Conservation (phyloP, 331 rosid genomes). For the Pyracantha coccinea region DNA sequence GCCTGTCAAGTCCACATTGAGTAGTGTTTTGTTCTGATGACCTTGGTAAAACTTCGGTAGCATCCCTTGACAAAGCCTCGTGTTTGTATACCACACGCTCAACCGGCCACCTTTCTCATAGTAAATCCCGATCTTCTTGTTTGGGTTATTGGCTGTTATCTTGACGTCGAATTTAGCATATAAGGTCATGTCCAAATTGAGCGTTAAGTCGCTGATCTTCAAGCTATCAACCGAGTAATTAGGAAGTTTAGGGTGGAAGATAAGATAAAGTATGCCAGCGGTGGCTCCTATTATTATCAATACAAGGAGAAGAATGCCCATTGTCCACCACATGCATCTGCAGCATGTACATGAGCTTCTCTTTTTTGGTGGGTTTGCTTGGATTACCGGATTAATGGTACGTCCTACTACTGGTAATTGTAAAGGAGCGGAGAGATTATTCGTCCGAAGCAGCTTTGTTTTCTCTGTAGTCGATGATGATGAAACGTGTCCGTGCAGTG, state of each 20-base stretch:
- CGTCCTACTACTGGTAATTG: background rate
- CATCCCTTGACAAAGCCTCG: slow-evolving; percentile 63
- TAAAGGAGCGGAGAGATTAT: background rate
- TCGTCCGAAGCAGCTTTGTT: background rate
- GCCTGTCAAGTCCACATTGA: slow-evolving; percentile 61
- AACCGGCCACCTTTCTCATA: slow-evolving; percentile 62
- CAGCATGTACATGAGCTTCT: slow-evolving; percentile 31
- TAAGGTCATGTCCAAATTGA: slow-evolving; percentile 57
- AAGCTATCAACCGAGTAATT: slow-evolving; percentile 61
- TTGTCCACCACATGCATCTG: slow-evolving; percentile 60
- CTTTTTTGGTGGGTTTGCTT: slow-evolving; percentile 1
- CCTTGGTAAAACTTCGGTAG: slow-evolving; percentile 83
- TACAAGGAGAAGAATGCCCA: slow-evolving; percentile 36
- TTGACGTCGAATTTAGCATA: slow-evolving; percentile 67
- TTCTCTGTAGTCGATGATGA: background rate
- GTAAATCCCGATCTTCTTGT: slow-evolving; percentile 70
- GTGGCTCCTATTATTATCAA: slow-evolving; percentile 44
- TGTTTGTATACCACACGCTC: slow-evolving; percentile 62
- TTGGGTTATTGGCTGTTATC: slow-evolving; percentile 74
- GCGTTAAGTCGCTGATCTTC: slow-evolving; percentile 50
- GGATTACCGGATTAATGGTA: background rate
- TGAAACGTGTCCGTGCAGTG: background rate
- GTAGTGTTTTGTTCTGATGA: slow-evolving; percentile 63
- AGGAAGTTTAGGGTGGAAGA: slow-evolving; percentile 80
- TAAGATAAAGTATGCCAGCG: slow-evolving; percentile 47